These are phyloP conservation scores for Penicillium sp. DNA, from an alignment of 2,329 filamentous ascomycete genomes.

Conservation along the genomic window DNA sequence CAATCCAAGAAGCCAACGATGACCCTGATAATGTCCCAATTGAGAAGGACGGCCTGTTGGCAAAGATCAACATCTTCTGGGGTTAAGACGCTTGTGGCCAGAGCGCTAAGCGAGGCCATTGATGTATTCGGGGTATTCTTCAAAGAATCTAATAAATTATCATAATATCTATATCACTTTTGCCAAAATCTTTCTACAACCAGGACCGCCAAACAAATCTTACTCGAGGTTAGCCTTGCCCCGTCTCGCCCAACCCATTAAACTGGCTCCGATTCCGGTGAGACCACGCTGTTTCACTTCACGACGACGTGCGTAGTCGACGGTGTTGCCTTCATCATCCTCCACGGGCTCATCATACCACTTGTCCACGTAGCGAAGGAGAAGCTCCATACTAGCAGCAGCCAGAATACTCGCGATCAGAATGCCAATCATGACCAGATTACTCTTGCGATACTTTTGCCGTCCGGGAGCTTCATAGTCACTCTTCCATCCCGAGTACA, in stretches of 20 bases:
- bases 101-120: background rate
- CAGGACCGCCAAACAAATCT: background rate
- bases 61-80: conserved; percentile 38
- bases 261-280: conserved; percentile 30
- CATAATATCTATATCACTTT: background rate
- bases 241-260: conserved; percentile 13
- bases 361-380: conserved; percentile 52
- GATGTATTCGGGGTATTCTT: background rate
- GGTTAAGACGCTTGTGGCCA: conserved; percentile 14
- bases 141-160: background rate
- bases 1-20: conserved; percentile 47
- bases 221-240: conserved; percentile 1
- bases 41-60: conserved; percentile 22
- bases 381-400: conserved; percentile 61
- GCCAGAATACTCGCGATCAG: conserved; percentile 73
- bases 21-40: conserved; percentile 37
- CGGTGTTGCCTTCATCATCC: conserved; percentile 16
- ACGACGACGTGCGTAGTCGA: conserved; percentile 37
- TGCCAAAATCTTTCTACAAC: background rate
- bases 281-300: conserved; percentile 38
- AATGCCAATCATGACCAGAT: conserved; percentile 84
- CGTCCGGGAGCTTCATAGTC: conserved; percentile 65
- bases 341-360: conserved; percentile 8
- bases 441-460: conserved; percentile 75
- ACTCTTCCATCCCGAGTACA: conserved; percentile 82